These are phyloP conservation scores for Serpula lacrymans DNA, from an alignment of 768 basidiomycete species.

Conservation along the genomic window DNA sequence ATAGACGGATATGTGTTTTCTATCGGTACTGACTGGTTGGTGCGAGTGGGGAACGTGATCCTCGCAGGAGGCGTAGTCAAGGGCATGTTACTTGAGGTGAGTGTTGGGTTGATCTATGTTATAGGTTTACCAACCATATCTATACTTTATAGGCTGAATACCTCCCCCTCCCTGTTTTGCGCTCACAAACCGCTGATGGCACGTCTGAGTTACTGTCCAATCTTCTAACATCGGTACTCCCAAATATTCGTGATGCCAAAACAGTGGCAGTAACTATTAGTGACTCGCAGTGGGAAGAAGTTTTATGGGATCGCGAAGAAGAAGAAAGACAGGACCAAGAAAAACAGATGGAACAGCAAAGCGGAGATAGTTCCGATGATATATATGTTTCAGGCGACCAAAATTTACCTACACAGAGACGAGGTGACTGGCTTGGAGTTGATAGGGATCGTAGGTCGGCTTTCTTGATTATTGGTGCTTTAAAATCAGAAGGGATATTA, in stretches of 20 bases:
- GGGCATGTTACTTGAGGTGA: slow-evolving; percentile 83
- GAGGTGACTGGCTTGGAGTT: slow-evolving; percentile 73
- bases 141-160: slow-evolving; percentile 65
- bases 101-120: slow-evolving; percentile 7
- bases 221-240: slow-evolving; percentile 70
- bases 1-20: slow-evolving; percentile 74
- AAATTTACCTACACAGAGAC: slow-evolving; percentile 42
- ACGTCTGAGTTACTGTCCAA: slow-evolving; percentile 74
- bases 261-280: slow-evolving; percentile 77
- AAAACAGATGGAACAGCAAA: slow-evolving; percentile 13
- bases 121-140: neutral
- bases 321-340: slow-evolving; percentile 37
- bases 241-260: slow-evolving; percentile 68
- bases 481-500: slow-evolving; percentile 70
- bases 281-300: slow-evolving; percentile 78
- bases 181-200: slow-evolving; percentile 59
- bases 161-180: slow-evolving; percentile 68
- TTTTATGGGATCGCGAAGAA: slow-evolving; percentile 72
- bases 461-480: slow-evolving; percentile 72
- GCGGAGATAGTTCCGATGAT: slow-evolving; percentile 41
- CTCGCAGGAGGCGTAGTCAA: slow-evolving; percentile 71
- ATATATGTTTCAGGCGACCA: slow-evolving; percentile 64
- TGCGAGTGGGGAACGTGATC: slow-evolving; percentile 75
- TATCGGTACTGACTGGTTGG: slow-evolving; percentile 80
- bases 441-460: slow-evolving; percentile 79